Evolutionary conservation across 2,329 filamentous ascomycete species (phyloP).

Genomic region (Aureobasidium pullulans): DNA sequence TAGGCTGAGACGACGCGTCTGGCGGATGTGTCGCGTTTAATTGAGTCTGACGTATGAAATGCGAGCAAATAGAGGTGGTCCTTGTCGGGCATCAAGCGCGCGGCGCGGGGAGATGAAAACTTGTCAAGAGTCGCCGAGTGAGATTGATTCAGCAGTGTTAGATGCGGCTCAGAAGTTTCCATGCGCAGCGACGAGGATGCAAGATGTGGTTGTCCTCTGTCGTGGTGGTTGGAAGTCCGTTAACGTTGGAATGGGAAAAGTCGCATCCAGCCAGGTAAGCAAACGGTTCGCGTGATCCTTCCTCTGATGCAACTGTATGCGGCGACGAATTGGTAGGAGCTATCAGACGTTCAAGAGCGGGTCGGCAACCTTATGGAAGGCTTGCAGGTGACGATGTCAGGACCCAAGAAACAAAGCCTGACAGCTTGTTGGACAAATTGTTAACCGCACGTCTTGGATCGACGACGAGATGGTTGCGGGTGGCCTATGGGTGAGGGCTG

Average conservation of each 20-base stretch:
- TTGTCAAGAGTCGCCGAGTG: neutral
- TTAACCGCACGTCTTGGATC: conserved; percentile 5
- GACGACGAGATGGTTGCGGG: conserved; percentile 8
- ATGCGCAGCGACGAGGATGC: conserved; percentile 10
- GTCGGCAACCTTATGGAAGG: conserved; percentile 13
- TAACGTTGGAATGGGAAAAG: conserved; percentile 9
- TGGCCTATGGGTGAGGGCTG: conserved; percentile 9
- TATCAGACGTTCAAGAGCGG: conserved; percentile 14
- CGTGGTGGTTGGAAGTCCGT: conserved; percentile 9
- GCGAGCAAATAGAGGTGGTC: neutral
- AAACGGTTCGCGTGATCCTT: conserved; percentile 14
- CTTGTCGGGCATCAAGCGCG: conserved; percentile 5
- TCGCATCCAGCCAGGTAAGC: conserved; percentile 9
- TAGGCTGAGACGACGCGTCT: neutral
- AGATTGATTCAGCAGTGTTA: neutral
- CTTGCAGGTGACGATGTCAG: conserved; percentile 5
- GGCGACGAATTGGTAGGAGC: conserved; percentile 9
- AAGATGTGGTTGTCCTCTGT: neutral
- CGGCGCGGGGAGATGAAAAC: neutral
- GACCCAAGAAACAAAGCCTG: conserved; percentile 3
- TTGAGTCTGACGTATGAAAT: conserved; percentile 13
- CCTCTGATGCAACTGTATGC: conserved; percentile 1
- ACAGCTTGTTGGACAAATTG: neutral
- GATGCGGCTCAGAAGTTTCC: conserved; percentile 11
- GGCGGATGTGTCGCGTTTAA: conserved; percentile 10